These are phyloP conservation scores for Dinochytrium kinnereticum DNA, from an alignment of 371 early-diverging fungal species.

Conservation along the genomic window DNA sequence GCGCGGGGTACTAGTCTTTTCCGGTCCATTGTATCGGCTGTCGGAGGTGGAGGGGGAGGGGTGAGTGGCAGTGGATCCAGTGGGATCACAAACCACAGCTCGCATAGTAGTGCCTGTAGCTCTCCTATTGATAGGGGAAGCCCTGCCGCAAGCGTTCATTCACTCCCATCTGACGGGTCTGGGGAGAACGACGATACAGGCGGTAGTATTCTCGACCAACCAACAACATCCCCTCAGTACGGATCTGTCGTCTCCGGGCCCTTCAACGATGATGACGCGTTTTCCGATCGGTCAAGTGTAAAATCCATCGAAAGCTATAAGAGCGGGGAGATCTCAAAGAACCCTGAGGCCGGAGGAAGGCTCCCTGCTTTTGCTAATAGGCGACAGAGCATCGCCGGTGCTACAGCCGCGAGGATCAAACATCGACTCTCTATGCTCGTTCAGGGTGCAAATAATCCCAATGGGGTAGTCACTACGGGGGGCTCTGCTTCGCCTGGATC, in stretches of 20 bases:
- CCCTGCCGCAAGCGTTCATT: slow-evolving; percentile 7
- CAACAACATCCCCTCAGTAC: neutral
- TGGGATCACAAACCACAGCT: neutral
- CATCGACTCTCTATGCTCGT: slow-evolving; percentile 14
- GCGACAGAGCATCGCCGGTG: neutral
- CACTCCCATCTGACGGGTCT: neutral
- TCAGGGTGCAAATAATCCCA: neutral
- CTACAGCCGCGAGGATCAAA: slow-evolving; percentile 6
- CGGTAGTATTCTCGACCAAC: neutral
- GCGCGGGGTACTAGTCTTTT: slow-evolving; percentile 3
- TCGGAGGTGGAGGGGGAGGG: neutral
- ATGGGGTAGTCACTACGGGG: neutral
- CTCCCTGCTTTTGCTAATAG: neutral
- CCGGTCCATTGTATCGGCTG: slow-evolving; percentile 11
- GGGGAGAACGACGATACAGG: neutral
- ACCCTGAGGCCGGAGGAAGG: neutral
- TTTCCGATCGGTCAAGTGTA: slow-evolving; percentile 1
- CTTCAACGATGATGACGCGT: neutral
- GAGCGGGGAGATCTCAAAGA: slow-evolving; percentile 10
- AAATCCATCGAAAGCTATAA: slow-evolving; percentile 15
- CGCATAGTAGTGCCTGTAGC: neutral
- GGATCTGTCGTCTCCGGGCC: neutral
- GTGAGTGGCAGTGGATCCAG: neutral
- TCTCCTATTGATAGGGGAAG: neutral
- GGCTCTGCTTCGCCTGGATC: neutral